phyloP scores from a whole-genome alignment of 495 filamentous ascomycete species.

The Neurospora sp. region DNA sequence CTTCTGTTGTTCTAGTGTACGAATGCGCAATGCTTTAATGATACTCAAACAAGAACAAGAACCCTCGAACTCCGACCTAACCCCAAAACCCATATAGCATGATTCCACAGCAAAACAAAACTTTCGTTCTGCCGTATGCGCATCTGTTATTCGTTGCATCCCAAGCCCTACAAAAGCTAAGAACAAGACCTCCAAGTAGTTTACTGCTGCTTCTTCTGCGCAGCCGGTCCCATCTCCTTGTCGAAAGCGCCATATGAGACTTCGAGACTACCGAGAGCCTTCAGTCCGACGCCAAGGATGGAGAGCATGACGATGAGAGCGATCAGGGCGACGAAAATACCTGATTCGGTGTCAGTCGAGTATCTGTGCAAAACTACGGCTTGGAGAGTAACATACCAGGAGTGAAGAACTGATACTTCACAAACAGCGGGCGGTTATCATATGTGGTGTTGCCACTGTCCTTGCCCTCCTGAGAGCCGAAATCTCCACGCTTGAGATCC shows the following conservation, averaged over 20 bases:
- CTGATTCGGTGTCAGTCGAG: slow-evolving; percentile 5
- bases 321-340: slow-evolving; percentile 72
- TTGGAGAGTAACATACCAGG: slow-evolving; percentile 35
- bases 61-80: not conserved
- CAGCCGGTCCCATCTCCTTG: slow-evolving; percentile 81
- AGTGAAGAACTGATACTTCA: slow-evolving; percentile 84
- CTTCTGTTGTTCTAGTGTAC: not conserved
- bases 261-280: slow-evolving; percentile 65
- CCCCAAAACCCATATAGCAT: not conserved
- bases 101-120: not conserved
- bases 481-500: slow-evolving; percentile 36
- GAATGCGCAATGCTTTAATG: not conserved
- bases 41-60: not conserved
- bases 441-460: slow-evolving; percentile 15
- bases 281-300: slow-evolving; percentile 69
- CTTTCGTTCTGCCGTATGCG: not conserved
- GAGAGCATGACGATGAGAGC: slow-evolving; percentile 50
- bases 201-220: slow-evolving; percentile 74
- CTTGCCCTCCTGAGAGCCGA: slow-evolving; percentile 7
- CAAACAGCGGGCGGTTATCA: slow-evolving; percentile 57
- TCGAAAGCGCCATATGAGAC: slow-evolving; percentile 92
- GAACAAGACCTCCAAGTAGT: not conserved
- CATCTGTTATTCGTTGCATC: not conserved
- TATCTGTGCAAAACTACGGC: too few species aligned
- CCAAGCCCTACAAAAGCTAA: not conserved